Base-by-base conservation (phyloP, 139 green algal species). In the Chlamydomonas schloesseri region DNA sequence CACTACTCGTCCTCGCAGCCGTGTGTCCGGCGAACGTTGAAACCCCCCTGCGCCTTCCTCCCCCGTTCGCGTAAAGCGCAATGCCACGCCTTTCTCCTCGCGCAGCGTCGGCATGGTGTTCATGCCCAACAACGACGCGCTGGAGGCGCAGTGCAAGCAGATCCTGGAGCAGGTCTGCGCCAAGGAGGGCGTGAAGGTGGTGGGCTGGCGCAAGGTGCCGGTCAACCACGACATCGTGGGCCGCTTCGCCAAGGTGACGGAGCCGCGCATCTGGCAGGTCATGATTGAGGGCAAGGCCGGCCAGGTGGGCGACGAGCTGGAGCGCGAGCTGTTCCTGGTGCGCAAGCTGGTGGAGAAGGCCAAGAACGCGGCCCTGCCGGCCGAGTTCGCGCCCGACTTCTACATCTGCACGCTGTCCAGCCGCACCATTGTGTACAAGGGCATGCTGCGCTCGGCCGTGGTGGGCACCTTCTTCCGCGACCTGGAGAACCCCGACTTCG, bases 371-470 rank as follows among this genome's bases (percentile, higher is more conserved):
- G 20, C 71, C 42, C 84, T 96, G 86, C 74, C 67, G n/a, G 87
- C 87, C 13, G 88, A 92, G 23, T 82, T 91, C 26, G 93, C 87
- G 0, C 74, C 91, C 18, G 96, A 98, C 88, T 97, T 98, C 82
- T 99, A 98, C 90, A 88, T 98, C 42, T 99, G 96, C 93, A 95
- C 95, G 17, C 87, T 99, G 31, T 98, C 95, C 69, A 94, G 80
- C 79, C 93, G 93, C 69, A 98, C 95, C 60, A 99, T 99, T 67
- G 94, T 98, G 53, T 99, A 99, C 96, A 99, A 99, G 96, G 97
- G 97, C 83, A 99, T 99, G 97, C 94, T 99, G 46, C 89, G 91
- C 29, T 94, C 95, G n/a, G 90, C 88, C 15, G 96, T 97, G 34
- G 88, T 99, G 58, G 93, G 95, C 9, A 55, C 92, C 23, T 99